Conservation (phyloP, 495 filamentous ascomycete genomes). For the Daldinia vernicosa region DNA sequence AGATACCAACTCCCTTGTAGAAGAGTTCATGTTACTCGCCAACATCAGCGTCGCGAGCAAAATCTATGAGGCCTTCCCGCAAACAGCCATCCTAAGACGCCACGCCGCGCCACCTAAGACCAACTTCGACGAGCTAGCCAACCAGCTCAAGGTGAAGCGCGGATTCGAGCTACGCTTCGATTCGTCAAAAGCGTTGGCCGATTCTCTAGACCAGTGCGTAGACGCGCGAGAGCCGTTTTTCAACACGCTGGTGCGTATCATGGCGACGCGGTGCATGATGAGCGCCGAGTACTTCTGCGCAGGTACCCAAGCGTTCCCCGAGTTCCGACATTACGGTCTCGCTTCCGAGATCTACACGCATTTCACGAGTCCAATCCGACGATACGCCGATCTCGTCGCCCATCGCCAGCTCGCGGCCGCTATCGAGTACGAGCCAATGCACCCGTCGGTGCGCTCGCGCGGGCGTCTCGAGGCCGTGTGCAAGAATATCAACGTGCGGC, state of each 20-base stretch:
- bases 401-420: constrained; percentile 95
- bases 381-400: constrained; percentile 93
- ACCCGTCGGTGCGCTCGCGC: constrained; percentile 77
- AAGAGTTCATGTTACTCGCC: constrained; percentile 99
- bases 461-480: constrained; percentile 89
- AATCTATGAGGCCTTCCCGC: constrained; percentile 88
- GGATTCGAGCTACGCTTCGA: constrained; percentile 80
- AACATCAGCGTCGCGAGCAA: constrained; percentile 92
- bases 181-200: constrained; percentile 88
- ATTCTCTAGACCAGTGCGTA: constrained; percentile 84
- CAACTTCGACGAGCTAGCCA: constrained; percentile 93
- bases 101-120: constrained; percentile 91
- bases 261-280: constrained; percentile 99
- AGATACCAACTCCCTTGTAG: constrained; percentile 96
- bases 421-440: constrained; percentile 86
- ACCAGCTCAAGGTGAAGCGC: constrained; percentile 86
- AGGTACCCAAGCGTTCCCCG: constrained; percentile 87
- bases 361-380: constrained; percentile 95
- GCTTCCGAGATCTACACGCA: constrained; percentile 98
- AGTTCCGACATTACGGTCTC: constrained; percentile 96
- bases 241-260: constrained; percentile 95
- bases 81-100: constrained; percentile 91
- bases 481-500: constrained; percentile 97
- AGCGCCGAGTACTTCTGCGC: constrained; percentile 98
- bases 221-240: constrained; percentile 92